Evolutionary conservation across 352 stramenopile genomes (phyloP).

Genomic region (Globisporangium perplexum): DNA sequence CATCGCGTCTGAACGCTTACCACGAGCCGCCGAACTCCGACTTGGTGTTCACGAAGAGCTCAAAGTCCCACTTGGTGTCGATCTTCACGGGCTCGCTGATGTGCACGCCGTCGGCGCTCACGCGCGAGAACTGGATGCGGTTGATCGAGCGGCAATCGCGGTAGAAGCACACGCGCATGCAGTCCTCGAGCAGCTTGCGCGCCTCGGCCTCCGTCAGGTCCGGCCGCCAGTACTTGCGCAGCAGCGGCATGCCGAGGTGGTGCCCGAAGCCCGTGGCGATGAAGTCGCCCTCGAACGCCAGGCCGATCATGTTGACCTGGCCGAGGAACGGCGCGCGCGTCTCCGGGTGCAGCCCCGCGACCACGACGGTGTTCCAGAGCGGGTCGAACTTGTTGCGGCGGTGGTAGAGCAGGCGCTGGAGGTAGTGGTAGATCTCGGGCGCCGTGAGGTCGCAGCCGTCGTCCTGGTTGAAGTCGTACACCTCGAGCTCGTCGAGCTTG

Average conservation of each 20-base stretch:
- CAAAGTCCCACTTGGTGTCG: conserved; percentile 93
- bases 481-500: conserved; percentile 91
- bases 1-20: conserved; percentile 36
- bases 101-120: conserved; percentile 77
- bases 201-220: conserved; percentile 95
- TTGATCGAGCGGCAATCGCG: conserved; percentile 98
- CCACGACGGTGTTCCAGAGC: conserved; percentile 97
- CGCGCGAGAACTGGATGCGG: conserved; percentile 97
- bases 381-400: conserved; percentile 98
- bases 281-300: conserved; percentile 96
- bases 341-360: conserved; percentile 91
- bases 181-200: conserved; percentile 93
- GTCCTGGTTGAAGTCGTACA: conserved; percentile 94
- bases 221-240: conserved; percentile 93
- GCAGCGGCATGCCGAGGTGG: conserved; percentile 95
- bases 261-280: conserved; percentile 97
- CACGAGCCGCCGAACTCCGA: conserved; percentile 87
- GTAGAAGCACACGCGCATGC: conserved; percentile 98
- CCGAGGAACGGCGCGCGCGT: conserved; percentile 92
- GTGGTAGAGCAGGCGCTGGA: conserved; percentile 98
- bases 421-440: conserved; percentile 95
- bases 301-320: conserved; percentile 96
- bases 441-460: conserved; percentile 93
- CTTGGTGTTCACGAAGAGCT: conserved; percentile 85
- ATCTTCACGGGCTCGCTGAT: conserved; percentile 95